Evolutionary conservation across 1,284 basidiomycete species (phyloP).

Genomic region (Sporisorium scitamineum): DNA sequence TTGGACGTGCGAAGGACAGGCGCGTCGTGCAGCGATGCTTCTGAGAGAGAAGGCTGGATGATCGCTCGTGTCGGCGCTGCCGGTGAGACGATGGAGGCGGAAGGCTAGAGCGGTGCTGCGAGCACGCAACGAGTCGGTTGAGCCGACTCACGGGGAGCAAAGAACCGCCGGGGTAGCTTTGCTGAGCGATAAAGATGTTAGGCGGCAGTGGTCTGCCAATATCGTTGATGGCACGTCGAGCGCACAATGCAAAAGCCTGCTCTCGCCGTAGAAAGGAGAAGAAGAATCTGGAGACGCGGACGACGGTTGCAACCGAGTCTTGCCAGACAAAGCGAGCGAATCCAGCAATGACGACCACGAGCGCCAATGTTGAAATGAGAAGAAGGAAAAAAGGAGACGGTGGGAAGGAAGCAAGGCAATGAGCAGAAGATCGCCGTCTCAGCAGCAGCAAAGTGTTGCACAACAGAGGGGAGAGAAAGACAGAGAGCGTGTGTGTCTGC

Average conservation of each 20-base stretch:
- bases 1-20: not conserved
- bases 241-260: slow-evolving; percentile 36
- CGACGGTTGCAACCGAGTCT: slow-evolving; percentile 12
- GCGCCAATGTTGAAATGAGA: slow-evolving; percentile 18
- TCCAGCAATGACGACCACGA: slow-evolving; percentile 19
- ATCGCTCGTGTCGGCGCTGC: slow-evolving; percentile 6
- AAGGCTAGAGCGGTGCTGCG: not conserved
- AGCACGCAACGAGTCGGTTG: not conserved
- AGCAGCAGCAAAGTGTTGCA: not conserved
- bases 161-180: slow-evolving; percentile 28
- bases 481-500: slow-evolving; percentile 4
- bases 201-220: not conserved
- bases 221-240: not conserved
- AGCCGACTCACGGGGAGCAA: slow-evolving; percentile 1
- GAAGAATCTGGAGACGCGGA: not conserved
- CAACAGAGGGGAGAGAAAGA: slow-evolving; percentile 8
- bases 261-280: slow-evolving; percentile 13
- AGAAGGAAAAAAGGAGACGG: slow-evolving; percentile 6
- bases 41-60: not conserved
- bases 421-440: not conserved
- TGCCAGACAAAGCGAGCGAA: slow-evolving; percentile 4
- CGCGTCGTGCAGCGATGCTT: not conserved
- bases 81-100: not conserved
- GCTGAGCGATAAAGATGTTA: slow-evolving; percentile 5
- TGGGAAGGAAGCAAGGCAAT: not conserved